A percentile compares a stretch with the other conserved stretches of the same genome.
phyloP scores from a whole-genome alignment of 2,329 filamentous ascomycete genomes.

The Colletotrichum plurivorum region DNA sequence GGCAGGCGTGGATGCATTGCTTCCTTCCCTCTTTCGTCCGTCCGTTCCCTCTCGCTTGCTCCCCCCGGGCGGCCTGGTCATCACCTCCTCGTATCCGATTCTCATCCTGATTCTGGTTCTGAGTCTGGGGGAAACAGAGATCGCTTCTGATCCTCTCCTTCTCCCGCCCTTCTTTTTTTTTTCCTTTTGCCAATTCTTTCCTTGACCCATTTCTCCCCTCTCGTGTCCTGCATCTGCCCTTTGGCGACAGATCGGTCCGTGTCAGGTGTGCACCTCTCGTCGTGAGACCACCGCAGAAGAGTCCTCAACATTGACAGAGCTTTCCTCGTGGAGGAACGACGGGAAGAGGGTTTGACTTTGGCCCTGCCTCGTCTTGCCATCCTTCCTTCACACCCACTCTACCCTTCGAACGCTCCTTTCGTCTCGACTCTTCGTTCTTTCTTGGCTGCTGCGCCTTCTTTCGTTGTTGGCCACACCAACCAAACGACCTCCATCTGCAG shows the following conservation, averaged over 20 bases:
- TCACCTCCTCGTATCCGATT: conserved; percentile 38
- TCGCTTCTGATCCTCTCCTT: conserved; percentile 36
- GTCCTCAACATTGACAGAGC: background rate
- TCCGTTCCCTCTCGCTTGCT: conserved; percentile 25
- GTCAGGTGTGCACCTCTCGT: conserved; percentile 22
- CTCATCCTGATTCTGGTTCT: conserved; percentile 4
- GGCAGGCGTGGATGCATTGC: conserved; percentile 10
- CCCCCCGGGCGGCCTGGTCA: conserved; percentile 17
- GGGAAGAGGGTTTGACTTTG: background rate
- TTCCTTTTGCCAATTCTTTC: conserved; percentile 7
- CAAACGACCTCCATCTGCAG: conserved; percentile 18
- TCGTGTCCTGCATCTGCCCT: conserved; percentile 22
- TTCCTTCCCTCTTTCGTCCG: conserved; percentile 26
- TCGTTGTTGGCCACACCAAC: conserved; percentile 25
- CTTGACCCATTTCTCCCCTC: conserved; percentile 3
- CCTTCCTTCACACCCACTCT: conserved; percentile 6
- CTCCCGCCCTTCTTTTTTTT: background rate
- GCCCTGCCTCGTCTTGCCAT: conserved; percentile 6
- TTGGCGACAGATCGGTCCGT: conserved; percentile 25
- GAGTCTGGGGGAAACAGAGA: conserved; percentile 31
- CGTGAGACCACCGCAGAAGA: conserved; percentile 16
- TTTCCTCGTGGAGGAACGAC: background rate
- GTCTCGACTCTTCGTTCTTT: conserved; percentile 18
- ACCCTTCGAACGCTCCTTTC: conserved; percentile 30
- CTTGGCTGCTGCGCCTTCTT: conserved; percentile 36